phyloP scores from a whole-genome alignment of 2,329 filamentous ascomycete genomes.

The Phialocephala subalpina region DNA sequence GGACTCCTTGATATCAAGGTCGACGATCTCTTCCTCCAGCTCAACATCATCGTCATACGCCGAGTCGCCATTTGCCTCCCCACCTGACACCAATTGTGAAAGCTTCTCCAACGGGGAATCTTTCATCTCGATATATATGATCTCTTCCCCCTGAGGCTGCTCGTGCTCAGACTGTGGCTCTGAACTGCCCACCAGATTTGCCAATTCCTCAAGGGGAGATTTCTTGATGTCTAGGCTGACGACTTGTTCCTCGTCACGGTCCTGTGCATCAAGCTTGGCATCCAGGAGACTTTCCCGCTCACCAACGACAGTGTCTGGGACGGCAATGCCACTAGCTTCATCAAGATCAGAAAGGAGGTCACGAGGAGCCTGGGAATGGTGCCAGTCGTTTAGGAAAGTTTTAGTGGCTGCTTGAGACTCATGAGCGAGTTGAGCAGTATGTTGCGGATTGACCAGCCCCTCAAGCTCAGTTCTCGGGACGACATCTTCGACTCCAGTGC shows the following conservation, averaged over 20 bases:
- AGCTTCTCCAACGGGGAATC: slow-evolving; percentile 33
- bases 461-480: slow-evolving; percentile 35
- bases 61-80: not conserved
- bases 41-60: not conserved
- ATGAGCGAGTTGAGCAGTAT: slow-evolving; percentile 6
- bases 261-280: not conserved
- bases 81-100: slow-evolving; percentile 18
- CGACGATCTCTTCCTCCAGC: slow-evolving; percentile 21
- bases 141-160: slow-evolving; percentile 22
- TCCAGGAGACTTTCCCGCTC: not conserved
- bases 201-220: not conserved
- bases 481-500: slow-evolving; percentile 40
- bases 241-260: slow-evolving; percentile 17
- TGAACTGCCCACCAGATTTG: not conserved
- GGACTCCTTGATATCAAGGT: slow-evolving; percentile 20
- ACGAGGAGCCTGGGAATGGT: not conserved
- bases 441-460: slow-evolving; percentile 31
- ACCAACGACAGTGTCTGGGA: not conserved
- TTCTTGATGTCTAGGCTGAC: slow-evolving; percentile 3
- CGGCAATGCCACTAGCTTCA: not conserved
- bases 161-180: not conserved
- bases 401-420: not conserved
- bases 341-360: not conserved
- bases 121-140: slow-evolving; percentile 24
- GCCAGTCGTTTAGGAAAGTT: slow-evolving; percentile 1